These are phyloP conservation scores for Nakazawaea anatomiae DNA, from an alignment of 805 yeast species.

Conservation along the genomic window DNA sequence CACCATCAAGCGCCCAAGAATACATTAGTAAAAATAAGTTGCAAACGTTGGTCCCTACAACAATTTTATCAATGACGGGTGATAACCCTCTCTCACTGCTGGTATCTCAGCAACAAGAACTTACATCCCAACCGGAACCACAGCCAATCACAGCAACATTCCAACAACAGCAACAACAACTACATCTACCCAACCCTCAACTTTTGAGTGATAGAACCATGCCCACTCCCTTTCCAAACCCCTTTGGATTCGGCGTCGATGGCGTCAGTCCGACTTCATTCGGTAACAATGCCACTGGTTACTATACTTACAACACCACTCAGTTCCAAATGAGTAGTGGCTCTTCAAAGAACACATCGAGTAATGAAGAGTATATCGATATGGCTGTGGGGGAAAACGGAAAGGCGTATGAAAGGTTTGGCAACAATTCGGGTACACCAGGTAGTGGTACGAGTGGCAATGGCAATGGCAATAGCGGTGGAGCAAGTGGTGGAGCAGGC, in stretches of 20 bases:
- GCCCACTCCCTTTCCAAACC: neutral
- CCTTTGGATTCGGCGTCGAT: neutral
- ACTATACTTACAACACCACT: slow-evolving; percentile 1
- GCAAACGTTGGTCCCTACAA: slow-evolving; percentile 10
- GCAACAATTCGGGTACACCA: neutral
- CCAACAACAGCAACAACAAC: neutral
- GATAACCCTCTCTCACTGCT: neutral
- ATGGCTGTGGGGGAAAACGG: neutral
- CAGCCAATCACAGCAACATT: neutral
- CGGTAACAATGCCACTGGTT: neutral
- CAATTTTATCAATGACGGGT: neutral
- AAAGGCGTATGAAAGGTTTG: neutral
- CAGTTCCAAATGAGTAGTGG: neutral
- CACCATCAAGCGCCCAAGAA: slow-evolving; percentile 16
- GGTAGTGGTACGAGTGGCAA: neutral
- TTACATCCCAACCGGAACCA: too few species aligned
- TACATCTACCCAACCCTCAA: neutral
- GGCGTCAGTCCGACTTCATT: slow-evolving; percentile 2
- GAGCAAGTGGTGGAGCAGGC: too few species aligned
- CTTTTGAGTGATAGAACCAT: neutral
- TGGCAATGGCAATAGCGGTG: neutral
- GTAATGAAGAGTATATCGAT: neutral
- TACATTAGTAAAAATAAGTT: slow-evolving; percentile 10
- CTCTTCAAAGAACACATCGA: neutral
- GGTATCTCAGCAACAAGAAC: neutral